Conservation (phyloP, 371 early-diverging fungal species). For the Mortierella sp. region DNA sequence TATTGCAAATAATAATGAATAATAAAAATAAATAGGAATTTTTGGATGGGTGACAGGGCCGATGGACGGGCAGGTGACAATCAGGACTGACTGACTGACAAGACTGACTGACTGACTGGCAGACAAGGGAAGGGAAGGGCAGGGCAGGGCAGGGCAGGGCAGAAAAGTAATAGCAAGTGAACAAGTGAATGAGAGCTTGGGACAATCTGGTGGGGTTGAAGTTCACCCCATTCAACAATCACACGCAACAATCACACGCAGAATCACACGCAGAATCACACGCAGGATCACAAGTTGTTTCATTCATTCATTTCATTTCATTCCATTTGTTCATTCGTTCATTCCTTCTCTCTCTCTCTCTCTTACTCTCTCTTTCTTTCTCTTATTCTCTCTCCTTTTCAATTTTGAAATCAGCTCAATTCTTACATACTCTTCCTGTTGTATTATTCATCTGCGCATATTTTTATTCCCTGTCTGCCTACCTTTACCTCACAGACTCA, state of each 20-base stretch:
- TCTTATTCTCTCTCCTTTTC: too few relatives aligned
- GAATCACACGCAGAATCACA: background rate
- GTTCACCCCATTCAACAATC: background rate
- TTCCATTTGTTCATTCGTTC: background rate
- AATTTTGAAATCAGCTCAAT: background rate
- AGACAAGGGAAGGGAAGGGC: too few relatives aligned
- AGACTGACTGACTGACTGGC: background rate
- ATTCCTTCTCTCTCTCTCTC: background rate
- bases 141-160: too few relatives aligned
- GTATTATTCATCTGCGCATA: background rate
- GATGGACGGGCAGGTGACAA: background rate
- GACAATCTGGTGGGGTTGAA: constrained; percentile 4
- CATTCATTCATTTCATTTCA: background rate
- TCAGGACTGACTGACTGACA: background rate
- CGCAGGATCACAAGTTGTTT: background rate
- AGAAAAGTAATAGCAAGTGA: too few relatives aligned
- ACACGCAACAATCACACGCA: background rate
- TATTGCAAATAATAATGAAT: background rate
- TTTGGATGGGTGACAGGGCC: background rate
- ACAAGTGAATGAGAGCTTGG: background rate
- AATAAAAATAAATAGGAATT: background rate
- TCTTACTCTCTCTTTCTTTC: background rate
- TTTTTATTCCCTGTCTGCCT: background rate
- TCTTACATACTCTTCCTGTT: background rate
- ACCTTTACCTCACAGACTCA: too few relatives aligned